Conservation (phyloP, 2,329 filamentous ascomycete species). For the Neocucurbitaria cava region DNA sequence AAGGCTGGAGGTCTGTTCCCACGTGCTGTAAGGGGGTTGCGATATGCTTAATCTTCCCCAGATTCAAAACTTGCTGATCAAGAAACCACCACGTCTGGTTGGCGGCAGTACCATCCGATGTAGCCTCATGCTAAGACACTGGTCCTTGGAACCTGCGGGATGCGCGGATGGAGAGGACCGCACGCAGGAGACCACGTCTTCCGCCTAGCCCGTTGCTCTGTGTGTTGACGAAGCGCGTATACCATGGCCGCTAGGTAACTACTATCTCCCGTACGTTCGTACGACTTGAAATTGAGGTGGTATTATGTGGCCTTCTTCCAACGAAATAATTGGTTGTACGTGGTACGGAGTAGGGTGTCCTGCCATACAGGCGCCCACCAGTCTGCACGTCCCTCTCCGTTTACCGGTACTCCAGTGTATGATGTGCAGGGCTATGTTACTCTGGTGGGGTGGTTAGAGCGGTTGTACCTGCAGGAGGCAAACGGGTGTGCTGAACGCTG, state of each 20-base stretch:
- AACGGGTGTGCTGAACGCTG: conserved; percentile 23
- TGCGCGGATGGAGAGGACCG: conserved; percentile 6
- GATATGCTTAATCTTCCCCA: conserved; percentile 35
- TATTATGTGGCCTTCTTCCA: not conserved
- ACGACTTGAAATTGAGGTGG: not conserved
- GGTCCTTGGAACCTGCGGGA: conserved; percentile 11
- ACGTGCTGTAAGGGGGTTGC: conserved; percentile 28
- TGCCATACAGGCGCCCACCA: conserved; percentile 5
- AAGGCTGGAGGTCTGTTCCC: conserved; percentile 28
- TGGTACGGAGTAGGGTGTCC: not conserved
- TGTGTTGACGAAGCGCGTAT: not conserved
- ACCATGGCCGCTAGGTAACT: not conserved
- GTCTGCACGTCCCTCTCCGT: conserved; percentile 13
- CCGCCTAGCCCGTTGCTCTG: not conserved
- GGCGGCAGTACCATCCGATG: conserved; percentile 4
- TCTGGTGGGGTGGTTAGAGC: conserved; percentile 28
- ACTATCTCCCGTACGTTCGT: not conserved
- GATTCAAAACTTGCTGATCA: conserved; percentile 33
- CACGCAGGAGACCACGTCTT: not conserved
- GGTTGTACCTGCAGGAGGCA: conserved; percentile 44
- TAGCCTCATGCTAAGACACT: conserved; percentile 13
- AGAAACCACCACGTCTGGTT: conserved; percentile 21
- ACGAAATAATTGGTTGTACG: not conserved
- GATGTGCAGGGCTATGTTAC: conserved; percentile 21
- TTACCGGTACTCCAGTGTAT: conserved; percentile 10